Evolutionary conservation across 345 rosid species (phyloP), one percentile per base, ranked within the genome.

Genomic region (Gossypium ekmanianum): DNA sequence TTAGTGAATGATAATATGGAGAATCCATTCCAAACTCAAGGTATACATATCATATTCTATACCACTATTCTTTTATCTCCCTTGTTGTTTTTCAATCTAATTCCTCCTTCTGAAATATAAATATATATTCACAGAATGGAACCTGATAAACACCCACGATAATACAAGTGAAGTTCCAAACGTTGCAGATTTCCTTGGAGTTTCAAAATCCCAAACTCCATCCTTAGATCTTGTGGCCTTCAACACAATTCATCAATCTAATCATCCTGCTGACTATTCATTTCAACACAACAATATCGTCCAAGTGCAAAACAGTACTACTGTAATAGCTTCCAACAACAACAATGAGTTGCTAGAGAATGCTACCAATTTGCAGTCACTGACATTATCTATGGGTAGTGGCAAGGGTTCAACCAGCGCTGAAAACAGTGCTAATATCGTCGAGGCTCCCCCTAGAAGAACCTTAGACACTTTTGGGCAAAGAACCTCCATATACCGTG

Each of bases 331-430:
- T 13, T 71, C 77, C 24, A 52, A 57, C 65, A 84, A 77, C 34
- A 50, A 59, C 63, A 82, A 72, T 62, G 93, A 89, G 79, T 88
- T 86, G 73, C 92, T 82, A 57, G 99, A 93, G 77, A 90, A 82
- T 77, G 80, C 90, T 1, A 87, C 84, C 75, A 93, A 81, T 84
- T 74, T 95, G 76, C 97, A 93, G 78, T 88, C 98, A 6, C 75
- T 95, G 47, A 91, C 99, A 26, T 83, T 95, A 72, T 91, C 98
- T 13, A 95, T 95, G 99, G 98, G 97, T 10, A 95, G 93, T n/a
- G 89, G 90, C 47, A 90, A 90, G 81, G 86, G 85, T 39, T 83
- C 95, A 0, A 80, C 84, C 74, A 91, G 91, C 61, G 90, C 86
- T 14, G 90, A 86, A 26, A 93, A 80, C 50, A 88, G 82, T 71